These are phyloP conservation scores for Sisymbrium altissimum DNA, from an alignment of 345 rosid species.

Conservation along the genomic window DNA sequence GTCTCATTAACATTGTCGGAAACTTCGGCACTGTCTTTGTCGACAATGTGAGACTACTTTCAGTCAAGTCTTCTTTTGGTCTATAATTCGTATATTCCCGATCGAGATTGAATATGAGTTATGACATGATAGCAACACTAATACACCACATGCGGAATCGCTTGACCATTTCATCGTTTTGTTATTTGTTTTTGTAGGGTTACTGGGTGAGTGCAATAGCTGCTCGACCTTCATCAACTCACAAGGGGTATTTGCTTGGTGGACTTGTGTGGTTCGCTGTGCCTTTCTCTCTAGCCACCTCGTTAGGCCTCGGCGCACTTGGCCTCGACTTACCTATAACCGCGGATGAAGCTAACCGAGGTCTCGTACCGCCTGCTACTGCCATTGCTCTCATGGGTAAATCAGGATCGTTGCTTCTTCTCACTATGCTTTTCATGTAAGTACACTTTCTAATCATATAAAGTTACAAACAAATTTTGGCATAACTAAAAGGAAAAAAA, in stretches of 20 bases:
- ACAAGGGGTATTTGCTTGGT: slow-evolving; percentile 83
- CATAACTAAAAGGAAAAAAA: background rate
- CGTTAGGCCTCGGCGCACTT: slow-evolving; percentile 91
- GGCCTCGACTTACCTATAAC: slow-evolving; percentile 86
- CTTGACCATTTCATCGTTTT: background rate
- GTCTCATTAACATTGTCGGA: slow-evolving; percentile 85
- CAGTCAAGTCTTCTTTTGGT: background rate
- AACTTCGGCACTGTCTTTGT: slow-evolving; percentile 91
- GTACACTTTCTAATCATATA: slow-evolving; percentile 18
- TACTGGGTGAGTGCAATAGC: slow-evolving; percentile 99
- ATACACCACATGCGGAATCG: background rate
- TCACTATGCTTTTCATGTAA: slow-evolving; percentile 96
- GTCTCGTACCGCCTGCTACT: slow-evolving; percentile 91
- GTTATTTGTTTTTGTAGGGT: slow-evolving; percentile 43
- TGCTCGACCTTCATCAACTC: slow-evolving; percentile 90
- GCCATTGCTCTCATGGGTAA: slow-evolving; percentile 96
- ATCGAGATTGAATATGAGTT: background rate
- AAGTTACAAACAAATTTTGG: background rate
- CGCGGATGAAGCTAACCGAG: slow-evolving; percentile 64
- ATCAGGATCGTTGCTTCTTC: slow-evolving; percentile 82
- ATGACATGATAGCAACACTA: background rate
- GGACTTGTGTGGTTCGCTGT: slow-evolving; percentile 97
- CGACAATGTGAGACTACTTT: slow-evolving; percentile 64
- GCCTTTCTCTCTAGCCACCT: slow-evolving; percentile 88
- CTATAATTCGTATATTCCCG: background rate